Evolutionary conservation across 78 protist species (phyloP).

Genomic region (Dictyostelium capitatum): DNA sequence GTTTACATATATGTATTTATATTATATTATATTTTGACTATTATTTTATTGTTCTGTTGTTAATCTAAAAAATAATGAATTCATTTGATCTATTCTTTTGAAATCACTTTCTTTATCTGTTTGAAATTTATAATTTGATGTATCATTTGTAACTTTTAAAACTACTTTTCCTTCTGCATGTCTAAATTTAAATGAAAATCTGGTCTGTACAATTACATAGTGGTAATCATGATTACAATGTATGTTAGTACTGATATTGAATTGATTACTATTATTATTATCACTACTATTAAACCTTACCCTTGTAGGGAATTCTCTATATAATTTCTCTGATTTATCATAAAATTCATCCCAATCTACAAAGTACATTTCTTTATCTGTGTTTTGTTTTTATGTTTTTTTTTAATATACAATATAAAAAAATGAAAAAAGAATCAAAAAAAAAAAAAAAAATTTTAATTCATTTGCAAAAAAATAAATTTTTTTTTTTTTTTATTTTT

Average conservation of each 20-base stretch:
- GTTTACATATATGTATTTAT: too few species aligned
- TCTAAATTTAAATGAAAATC: conserved; percentile 67
- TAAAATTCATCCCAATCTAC: conserved; percentile 55
- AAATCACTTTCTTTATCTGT: conserved; percentile 71
- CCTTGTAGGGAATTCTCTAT: conserved; percentile 39
- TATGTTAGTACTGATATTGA: background rate
- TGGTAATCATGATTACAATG: background rate
- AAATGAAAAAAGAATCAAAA: background rate
- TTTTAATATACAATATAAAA: background rate
- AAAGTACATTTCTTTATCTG: conserved; percentile 13
- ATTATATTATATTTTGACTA: conserved; percentile 4
- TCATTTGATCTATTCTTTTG: conserved; percentile 39
- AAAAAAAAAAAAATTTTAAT: background rate
- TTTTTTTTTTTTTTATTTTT: too few species aligned
- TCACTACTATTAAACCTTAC: background rate
- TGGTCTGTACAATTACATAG: conserved; percentile 10
- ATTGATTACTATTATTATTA: background rate
- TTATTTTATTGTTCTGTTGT: conserved; percentile 31
- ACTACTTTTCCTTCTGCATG: conserved; percentile 44
- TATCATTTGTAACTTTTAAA: conserved; percentile 70
- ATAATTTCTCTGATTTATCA: conserved; percentile 58
- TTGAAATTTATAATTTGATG: conserved; percentile 5
- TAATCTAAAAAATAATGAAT: conserved; percentile 48
- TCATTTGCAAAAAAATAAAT: too few species aligned
- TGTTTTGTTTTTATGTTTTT: background rate